phyloP scores from a whole-genome alignment of 306 rosid species.

The Gynostemma pentaphyllum region DNA sequence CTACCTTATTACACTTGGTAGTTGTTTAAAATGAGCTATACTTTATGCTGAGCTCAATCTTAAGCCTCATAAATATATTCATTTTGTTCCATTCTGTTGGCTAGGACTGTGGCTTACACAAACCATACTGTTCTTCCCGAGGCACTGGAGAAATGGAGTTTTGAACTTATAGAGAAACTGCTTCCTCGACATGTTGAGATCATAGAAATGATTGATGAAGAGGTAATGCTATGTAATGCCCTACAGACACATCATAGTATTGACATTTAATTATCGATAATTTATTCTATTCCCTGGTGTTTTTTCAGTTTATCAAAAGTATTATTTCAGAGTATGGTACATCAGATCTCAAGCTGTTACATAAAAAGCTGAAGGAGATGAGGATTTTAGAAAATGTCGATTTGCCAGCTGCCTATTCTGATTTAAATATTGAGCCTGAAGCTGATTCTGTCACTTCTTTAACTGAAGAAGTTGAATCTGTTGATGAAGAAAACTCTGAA shows the following conservation, averaged over 20 bases:
- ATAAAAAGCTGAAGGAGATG: slow-evolving; percentile 71
- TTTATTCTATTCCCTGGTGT: slow-evolving; percentile 21
- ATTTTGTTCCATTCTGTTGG: slow-evolving; percentile 16
- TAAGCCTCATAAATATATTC: slow-evolving; percentile 18
- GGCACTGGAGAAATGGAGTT: slow-evolving; percentile 98
- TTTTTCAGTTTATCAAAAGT: slow-evolving; percentile 58
- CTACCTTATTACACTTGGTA: not conserved
- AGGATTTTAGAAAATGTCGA: slow-evolving; percentile 91
- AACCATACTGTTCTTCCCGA: slow-evolving; percentile 98
- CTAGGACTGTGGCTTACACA: slow-evolving; percentile 92
- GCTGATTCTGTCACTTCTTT: slow-evolving; percentile 20
- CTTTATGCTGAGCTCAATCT: not conserved
- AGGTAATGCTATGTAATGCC: slow-evolving; percentile 36
- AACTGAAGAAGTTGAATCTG: slow-evolving; percentile 18
- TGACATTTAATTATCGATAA: slow-evolving; percentile 2
- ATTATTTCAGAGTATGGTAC: slow-evolving; percentile 68
- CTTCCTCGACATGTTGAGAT: slow-evolving; percentile 98
- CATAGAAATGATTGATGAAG: slow-evolving; percentile 78
- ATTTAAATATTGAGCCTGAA: slow-evolving; percentile 42
- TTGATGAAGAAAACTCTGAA: slow-evolving; percentile 17
- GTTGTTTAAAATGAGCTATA: slow-evolving; percentile 1
- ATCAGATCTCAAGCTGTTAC: slow-evolving; percentile 42
- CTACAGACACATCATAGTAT: not conserved
- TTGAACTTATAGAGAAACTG: slow-evolving; percentile 73
- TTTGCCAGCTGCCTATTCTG: slow-evolving; percentile 53